These are phyloP conservation scores for Podaxis sp. DNA, from an alignment of 768 basidiomycete species.

Conservation along the genomic window DNA sequence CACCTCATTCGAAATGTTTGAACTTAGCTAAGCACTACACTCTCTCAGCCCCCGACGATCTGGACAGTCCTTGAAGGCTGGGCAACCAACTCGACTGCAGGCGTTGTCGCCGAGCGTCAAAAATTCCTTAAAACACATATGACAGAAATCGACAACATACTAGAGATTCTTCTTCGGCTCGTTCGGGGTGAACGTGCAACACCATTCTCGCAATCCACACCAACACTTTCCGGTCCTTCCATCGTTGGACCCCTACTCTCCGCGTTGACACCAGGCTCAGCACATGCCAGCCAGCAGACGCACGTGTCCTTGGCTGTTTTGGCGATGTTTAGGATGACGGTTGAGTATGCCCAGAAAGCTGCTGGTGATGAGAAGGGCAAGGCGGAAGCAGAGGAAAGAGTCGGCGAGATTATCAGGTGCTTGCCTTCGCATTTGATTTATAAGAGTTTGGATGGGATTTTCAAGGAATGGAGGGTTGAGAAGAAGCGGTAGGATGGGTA, in stretches of 20 bases:
- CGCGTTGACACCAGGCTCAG: constrained; percentile 71
- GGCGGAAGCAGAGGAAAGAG: constrained; percentile 67
- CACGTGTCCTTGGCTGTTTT: constrained; percentile 92
- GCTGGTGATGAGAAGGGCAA: constrained; percentile 61
- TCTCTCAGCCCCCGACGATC: constrained; percentile 80
- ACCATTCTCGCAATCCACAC: constrained; percentile 63
- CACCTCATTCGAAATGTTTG: not conserved
- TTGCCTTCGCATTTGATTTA: constrained; percentile 86
- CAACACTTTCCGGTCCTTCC: constrained; percentile 58
- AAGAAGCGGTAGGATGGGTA: constrained; percentile 53
- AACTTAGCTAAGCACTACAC: constrained; percentile 8
- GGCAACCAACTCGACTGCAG: constrained; percentile 82
- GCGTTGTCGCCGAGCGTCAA: constrained; percentile 72
- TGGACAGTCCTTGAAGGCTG: constrained; percentile 89
- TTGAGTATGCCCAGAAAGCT: constrained; percentile 79
- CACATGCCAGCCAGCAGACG: constrained; percentile 87
- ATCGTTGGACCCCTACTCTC: constrained; percentile 70
- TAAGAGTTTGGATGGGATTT: constrained; percentile 92
- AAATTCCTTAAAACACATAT: constrained; percentile 90
- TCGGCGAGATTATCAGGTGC: constrained; percentile 88
- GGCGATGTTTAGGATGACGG: constrained; percentile 82
- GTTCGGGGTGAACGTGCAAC: constrained; percentile 87
- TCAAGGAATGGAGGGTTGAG: constrained; percentile 87
- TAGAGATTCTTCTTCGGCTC: constrained; percentile 91
- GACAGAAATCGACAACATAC: constrained; percentile 80